A percentile compares a stretch with the other conserved stretches of the same genome.
Conservation (phyloP, 371 early-diverging fungal species). For the Chytridium lagenaria region DNA sequence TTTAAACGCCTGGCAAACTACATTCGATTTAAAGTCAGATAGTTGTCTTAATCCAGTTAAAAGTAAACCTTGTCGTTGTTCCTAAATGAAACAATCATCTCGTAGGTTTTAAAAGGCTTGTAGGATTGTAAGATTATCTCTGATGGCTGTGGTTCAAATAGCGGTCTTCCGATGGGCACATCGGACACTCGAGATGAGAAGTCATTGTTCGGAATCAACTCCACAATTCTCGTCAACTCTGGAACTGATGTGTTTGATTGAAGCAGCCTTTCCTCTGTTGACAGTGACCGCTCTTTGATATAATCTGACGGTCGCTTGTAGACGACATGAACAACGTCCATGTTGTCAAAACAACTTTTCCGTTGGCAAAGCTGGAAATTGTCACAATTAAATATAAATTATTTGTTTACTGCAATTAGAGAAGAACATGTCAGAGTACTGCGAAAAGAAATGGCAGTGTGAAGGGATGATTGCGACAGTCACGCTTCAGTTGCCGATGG, state of each 20-base stretch:
- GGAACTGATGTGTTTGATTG: slow-evolving; percentile 13
- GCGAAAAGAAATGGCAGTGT: background rate
- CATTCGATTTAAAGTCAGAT: background rate
- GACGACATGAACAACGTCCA: background rate
- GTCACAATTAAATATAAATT: background rate
- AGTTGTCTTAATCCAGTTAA: background rate
- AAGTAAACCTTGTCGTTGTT: slow-evolving; percentile 59
- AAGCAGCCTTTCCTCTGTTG: slow-evolving; percentile 40
- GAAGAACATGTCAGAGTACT: too few relatives aligned
- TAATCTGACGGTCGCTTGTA: slow-evolving; percentile 44
- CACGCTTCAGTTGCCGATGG: background rate
- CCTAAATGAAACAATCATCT: slow-evolving; percentile 55
- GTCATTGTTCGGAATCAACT: slow-evolving; percentile 39
- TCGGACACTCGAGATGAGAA: slow-evolving; percentile 30
- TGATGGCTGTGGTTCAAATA: slow-evolving; percentile 59
- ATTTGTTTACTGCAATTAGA: background rate
- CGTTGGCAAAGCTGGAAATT: background rate
- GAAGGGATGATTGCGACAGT: background rate
- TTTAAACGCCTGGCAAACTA: slow-evolving; percentile 55
- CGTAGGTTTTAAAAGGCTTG: slow-evolving; percentile 56
- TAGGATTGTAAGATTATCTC: slow-evolving; percentile 51
- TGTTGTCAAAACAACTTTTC: background rate
- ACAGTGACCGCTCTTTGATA: slow-evolving; percentile 39
- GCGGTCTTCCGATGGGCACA: slow-evolving; percentile 54
- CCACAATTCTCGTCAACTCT: slow-evolving; percentile 34